Percentiles rank a stretch among this genome's conserved stretches.
Conservation (phyloP, 2,329 filamentous ascomycete species). For the Emmonsiellopsis sp. region DNA sequence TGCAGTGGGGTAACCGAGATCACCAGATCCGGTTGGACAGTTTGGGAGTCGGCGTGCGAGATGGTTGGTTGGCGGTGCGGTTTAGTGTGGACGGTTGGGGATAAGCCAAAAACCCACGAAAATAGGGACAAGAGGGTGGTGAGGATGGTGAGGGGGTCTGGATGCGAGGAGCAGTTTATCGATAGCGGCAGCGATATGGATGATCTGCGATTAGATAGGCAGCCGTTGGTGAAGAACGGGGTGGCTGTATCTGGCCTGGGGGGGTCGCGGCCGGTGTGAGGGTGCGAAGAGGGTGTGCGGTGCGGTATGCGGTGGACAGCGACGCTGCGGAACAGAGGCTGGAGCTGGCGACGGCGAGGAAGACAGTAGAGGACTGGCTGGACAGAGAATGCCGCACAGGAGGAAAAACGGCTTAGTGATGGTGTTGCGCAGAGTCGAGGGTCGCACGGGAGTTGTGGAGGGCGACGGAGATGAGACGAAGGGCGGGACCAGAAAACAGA, state of each 20-base stretch:
- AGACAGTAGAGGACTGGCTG: neutral
- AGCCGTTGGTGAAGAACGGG: neutral
- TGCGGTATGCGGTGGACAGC: neutral
- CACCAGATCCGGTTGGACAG: slow-evolving; percentile 3
- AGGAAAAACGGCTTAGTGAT: neutral
- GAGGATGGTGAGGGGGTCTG: neutral
- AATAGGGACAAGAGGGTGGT: neutral
- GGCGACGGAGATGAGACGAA: neutral
- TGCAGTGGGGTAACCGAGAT: slow-evolving; percentile 5
- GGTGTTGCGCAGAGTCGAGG: neutral
- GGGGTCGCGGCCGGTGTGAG: too few species aligned
- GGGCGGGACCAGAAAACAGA: neutral
- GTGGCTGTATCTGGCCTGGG: neutral
- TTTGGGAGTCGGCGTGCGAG: neutral
- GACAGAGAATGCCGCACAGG: neutral
- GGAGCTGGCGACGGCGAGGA: neutral
- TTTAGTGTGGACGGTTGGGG: neutral
- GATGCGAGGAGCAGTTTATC: neutral
- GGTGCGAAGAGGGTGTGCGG: neutral
- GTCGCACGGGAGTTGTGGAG: slow-evolving; percentile 1
- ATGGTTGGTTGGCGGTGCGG: neutral
- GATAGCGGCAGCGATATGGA: neutral
- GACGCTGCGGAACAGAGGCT: too few species aligned
- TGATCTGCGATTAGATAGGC: neutral
- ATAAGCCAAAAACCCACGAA: neutral